Evolutionary conservation across 176 grass and related monocot species (phyloP), one percentile per base, ranked within the genome.

Genomic region (Phoenix roebelenii): DNA sequence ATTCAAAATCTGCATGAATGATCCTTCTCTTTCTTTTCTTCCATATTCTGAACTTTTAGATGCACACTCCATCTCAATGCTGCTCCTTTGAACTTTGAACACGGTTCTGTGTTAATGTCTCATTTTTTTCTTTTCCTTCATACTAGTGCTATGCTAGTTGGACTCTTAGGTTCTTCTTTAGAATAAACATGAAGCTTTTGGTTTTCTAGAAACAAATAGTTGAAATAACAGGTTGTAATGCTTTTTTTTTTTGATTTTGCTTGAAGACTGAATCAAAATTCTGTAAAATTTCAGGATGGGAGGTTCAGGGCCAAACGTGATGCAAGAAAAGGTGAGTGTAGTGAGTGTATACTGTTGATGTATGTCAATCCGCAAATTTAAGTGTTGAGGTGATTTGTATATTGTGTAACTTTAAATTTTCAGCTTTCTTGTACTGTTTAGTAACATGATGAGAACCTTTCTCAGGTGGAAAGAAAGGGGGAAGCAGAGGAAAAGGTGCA

Each of bases 241-340:
- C 54, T 23, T 75, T 53, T 69, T 60, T 53, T 69, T 60, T 7
- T 35, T 20, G 14, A 16, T 60, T 7, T 35, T 20, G 18, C 7
- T 7, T n/a, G 39, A 35, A 50, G 18, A 61, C 49, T 59, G 53
- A 14, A 75, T 65, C 53, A 35, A 72, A 59, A 53, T 63, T 26
- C 4, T 67, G 10, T 72, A 52, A 85, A 44, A 80, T 75, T 80
- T 25, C 72, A 97, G 93, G 93, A 97, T 76, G 83, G 78, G 44
- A 91, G 86, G 68, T 97, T 91, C 72, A 91, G 84, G 81, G 54
- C 84, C 17, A 97, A 85, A 69, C 81, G 87, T 54, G 87, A 97
- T 63, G 87, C 84, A 23, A 91, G 93, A 76, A 97, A 91, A 91
- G 84, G 93, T 80, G 35, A 44, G 28, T 77, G 58, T 32, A 58